Evolutionary conservation across 306 rosid genomes (phyloP).

Genomic region (Pachyrhizus erosus): DNA sequence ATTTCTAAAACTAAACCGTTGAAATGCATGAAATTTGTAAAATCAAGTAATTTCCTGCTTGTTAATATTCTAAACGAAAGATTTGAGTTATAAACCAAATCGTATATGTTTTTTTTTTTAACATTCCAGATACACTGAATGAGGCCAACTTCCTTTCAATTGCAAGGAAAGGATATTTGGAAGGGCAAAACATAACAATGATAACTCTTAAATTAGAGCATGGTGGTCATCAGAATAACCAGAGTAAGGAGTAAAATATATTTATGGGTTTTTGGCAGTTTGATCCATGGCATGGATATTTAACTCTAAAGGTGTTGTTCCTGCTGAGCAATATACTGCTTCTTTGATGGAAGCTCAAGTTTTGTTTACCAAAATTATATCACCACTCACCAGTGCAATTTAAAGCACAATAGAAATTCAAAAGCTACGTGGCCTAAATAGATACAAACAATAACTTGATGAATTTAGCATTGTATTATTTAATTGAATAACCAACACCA

Average conservation of each 20-base stretch:
- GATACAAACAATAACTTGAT: slow-evolving; percentile 17
- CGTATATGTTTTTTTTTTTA: background rate
- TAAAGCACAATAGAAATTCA: background rate
- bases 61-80: background rate
- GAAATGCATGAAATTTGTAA: background rate
- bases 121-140: background rate
- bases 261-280: background rate
- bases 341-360: slow-evolving; percentile 14
- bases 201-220: background rate
- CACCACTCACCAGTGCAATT: background rate
- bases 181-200: background rate
- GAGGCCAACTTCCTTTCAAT: background rate
- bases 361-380: background rate
- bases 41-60: background rate
- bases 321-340: background rate
- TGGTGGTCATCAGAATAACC: background rate
- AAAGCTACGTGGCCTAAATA: background rate
- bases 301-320: background rate
- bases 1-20: background rate
- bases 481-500: slow-evolving; percentile 8
- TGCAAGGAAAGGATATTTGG: background rate
- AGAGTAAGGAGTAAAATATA: background rate
- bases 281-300: background rate
- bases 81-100: background rate
- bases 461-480: background rate